Evolutionary conservation across 1,284 basidiomycete species (phyloP), one percentile per base, ranked within the genome.

Genomic region (Exobasidium cylindrosporum): DNA sequence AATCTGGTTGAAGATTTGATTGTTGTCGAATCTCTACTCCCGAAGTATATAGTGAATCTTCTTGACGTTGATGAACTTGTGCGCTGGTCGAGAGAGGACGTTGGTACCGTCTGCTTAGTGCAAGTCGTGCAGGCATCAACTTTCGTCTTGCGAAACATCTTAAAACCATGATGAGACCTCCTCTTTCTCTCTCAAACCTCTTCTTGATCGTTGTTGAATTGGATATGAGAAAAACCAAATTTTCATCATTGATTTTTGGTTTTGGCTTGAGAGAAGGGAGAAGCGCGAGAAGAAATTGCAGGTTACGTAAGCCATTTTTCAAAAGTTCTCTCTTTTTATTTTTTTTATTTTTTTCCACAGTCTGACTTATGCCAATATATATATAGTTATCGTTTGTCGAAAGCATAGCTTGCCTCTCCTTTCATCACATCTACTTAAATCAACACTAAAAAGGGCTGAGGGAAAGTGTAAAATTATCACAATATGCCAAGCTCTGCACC

Each of bases 91-190:
- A 21, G 10, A 54, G 13, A 14, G 5, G 14, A n/a, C 31, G 14
- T 14, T 26, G 21, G 11, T 23, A 3, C 2, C 31, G n/a, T n/a
- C 53, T 44, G 17, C 31, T 31, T 55, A 29, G 14, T 14, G 3
- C 13, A 5, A 17, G 29, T 21, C 4, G 17, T 3, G 26, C 14
- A 14, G 53, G 24, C 3, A 55, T 29, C 3, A 55, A 17, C 13
- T 44, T n/a, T 23, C 53, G 53, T 44, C 53, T 31, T 44, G 53
- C 53, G 17, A 55, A 55, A 29, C 53, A 55, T 23, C 53, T 35
- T 13, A 55, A 14, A 13, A 29, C 53, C 53, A 55, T 55, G 21
- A n/a, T 44, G 31, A 24, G 47, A 14, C 47, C 47, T 24, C 21
- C 21, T 21, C 29, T 31, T 50, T 23, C 21, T 31, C 21, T 31